Evolutionary conservation across 116 monocot species (phyloP).

Genomic region (Dioscorea cayenensis): DNA sequence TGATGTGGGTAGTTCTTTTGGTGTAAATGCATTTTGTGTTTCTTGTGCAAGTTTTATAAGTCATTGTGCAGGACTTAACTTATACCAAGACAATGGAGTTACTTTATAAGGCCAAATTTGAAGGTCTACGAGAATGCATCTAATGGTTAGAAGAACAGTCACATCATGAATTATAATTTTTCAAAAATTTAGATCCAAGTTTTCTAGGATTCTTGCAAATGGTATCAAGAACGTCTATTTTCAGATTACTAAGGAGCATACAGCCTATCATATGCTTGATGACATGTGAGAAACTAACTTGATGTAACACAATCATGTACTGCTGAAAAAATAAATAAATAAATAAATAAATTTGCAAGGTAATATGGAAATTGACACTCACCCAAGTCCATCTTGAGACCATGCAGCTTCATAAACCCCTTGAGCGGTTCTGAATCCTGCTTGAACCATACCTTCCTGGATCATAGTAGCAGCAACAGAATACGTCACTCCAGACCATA

Average conservation of each 20-base stretch:
- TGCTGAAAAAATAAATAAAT: background rate
- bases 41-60: too few species aligned
- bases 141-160: too few species aligned
- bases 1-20: too few species aligned
- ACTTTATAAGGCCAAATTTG: too few species aligned
- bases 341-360: background rate
- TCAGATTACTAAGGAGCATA: background rate
- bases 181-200: too few species aligned
- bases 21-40: too few species aligned
- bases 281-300: background rate
- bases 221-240: too few species aligned
- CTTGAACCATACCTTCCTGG: conserved; percentile 91
- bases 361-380: conserved; percentile 12
- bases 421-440: conserved; percentile 84
- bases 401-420: conserved; percentile 82
- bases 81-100: too few species aligned
- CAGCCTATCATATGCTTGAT: background rate
- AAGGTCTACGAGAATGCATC: too few species aligned
- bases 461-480: conserved; percentile 84
- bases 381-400: conserved; percentile 84
- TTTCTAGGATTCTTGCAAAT: too few species aligned
- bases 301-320: background rate
- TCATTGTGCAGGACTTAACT: too few species aligned
- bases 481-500: conserved; percentile 95
- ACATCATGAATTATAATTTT: too few species aligned